Evolutionary conservation across 2,329 filamentous ascomycete genomes (phyloP).

Genomic region (Dothistroma pini): DNA sequence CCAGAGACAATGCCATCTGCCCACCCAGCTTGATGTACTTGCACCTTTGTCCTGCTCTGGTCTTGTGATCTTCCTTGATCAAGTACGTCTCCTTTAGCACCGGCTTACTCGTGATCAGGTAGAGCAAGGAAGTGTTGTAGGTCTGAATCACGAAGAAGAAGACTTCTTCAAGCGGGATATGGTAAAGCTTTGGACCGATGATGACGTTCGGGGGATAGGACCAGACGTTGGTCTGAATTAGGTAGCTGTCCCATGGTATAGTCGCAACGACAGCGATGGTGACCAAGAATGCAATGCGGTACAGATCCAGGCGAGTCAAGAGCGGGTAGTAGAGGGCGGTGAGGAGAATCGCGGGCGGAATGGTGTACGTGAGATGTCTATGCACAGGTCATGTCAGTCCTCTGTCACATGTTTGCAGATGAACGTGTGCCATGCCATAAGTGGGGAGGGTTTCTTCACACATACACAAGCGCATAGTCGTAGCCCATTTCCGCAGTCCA

Average conservation of each 20-base stretch:
- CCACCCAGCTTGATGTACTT: conserved; percentile 46
- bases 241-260: conserved; percentile 72
- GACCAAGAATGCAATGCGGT: conserved; percentile 60
- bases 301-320: conserved; percentile 58
- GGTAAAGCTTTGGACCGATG: conserved; percentile 58
- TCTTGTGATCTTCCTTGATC: conserved; percentile 38
- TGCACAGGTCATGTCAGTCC: conserved; percentile 9
- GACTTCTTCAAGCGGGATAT: conserved; percentile 68
- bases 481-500: conserved; percentile 46
- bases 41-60: conserved; percentile 32
- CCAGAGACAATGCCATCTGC: conserved; percentile 47
- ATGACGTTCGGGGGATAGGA: conserved; percentile 65
- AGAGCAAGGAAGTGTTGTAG: conserved; percentile 66
- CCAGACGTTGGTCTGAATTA: conserved; percentile 66
- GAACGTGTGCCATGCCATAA: neutral
- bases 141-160: conserved; percentile 78
- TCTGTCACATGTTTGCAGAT: conserved; percentile 3
- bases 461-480: conserved; percentile 62
- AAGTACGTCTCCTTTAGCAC: conserved; percentile 55
- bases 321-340: conserved; percentile 60
- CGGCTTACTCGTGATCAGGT: conserved; percentile 63
- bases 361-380: conserved; percentile 64
- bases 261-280: conserved; percentile 63
- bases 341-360: conserved; percentile 59
- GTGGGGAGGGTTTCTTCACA: conserved; percentile 20